Percentiles rank a stretch among this genome's conserved stretches.
Conservation (phyloP, 371 early-diverging fungal species). For the Dipsacomyces acuminosporus region DNA sequence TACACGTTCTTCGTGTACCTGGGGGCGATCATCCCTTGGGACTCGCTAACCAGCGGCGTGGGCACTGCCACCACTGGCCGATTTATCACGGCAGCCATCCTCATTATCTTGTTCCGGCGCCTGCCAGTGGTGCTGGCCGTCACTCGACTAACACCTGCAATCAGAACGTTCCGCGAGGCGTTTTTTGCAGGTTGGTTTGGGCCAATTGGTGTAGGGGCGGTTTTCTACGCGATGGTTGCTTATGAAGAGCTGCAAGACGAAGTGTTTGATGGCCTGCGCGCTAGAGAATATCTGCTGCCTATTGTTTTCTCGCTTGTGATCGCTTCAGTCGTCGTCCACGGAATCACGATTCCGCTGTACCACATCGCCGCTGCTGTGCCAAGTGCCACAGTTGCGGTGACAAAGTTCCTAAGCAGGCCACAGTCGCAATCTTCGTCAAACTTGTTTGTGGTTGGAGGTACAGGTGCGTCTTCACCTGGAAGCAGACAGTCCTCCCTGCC, state of each 20-base stretch:
- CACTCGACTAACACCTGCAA: constrained; percentile 63
- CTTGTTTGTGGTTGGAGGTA: not conserved
- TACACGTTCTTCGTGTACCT: constrained; percentile 86
- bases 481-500: no score
- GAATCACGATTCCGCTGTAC: constrained; percentile 70
- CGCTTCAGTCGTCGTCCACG: constrained; percentile 70
- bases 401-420: constrained; percentile 7
- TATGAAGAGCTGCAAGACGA: constrained; percentile 45
- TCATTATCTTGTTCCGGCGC: constrained; percentile 81
- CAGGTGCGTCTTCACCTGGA: not conserved
- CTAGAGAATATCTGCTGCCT: constrained; percentile 53
- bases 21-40: constrained; percentile 83
- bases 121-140: constrained; percentile 70
- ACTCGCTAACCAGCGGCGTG: constrained; percentile 53
- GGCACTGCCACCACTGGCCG: constrained; percentile 59
- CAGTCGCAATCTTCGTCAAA: constrained; percentile 10
- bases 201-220: constrained; percentile 87
- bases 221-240: constrained; percentile 65
- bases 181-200: constrained; percentile 95
- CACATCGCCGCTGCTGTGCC: constrained; percentile 36
- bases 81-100: constrained; percentile 59
- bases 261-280: constrained; percentile 23
- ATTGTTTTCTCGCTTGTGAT: constrained; percentile 70
- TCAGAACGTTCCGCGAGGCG: constrained; percentile 72
- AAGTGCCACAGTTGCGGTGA: constrained; percentile 15